Conservation (phyloP, 441 rosid genomes). For the Pelargonium myrrhifolium region DNA sequence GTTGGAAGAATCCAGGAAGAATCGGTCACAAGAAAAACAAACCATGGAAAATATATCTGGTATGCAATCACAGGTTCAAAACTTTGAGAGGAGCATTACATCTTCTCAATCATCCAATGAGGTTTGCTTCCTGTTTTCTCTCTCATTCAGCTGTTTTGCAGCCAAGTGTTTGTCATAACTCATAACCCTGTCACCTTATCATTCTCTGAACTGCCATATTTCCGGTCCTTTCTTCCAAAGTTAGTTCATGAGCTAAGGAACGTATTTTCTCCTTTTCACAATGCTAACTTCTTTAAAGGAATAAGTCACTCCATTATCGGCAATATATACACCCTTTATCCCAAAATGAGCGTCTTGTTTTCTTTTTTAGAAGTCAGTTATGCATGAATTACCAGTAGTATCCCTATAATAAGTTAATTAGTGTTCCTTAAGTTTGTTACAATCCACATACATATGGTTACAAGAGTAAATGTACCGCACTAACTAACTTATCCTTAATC, state of each 20-base stretch:
- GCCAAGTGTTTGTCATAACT: background rate
- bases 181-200: background rate
- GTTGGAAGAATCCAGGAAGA: conserved; percentile 62
- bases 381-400: too few relatives aligned
- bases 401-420: too few relatives aligned
- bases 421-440: too few relatives aligned
- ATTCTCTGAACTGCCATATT: background rate
- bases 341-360: too few relatives aligned
- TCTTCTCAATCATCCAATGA: conserved; percentile 24
- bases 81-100: conserved; percentile 28
- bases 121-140: conserved; percentile 30
- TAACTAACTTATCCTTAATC: too few relatives aligned
- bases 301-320: background rate
- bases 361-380: too few relatives aligned
- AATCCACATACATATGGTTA: too few relatives aligned
- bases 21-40: conserved; percentile 46
- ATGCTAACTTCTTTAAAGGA: too few relatives aligned
- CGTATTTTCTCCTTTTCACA: too few relatives aligned
- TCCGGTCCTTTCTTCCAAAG: background rate
- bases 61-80: conserved; percentile 39
- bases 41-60: conserved; percentile 36
- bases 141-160: background rate
- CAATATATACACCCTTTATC: too few relatives aligned
- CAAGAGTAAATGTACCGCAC: too few relatives aligned
- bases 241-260: background rate